phyloP scores from a whole-genome alignment of 23 red algal species.

The Porphyridium purpureum region DNA sequence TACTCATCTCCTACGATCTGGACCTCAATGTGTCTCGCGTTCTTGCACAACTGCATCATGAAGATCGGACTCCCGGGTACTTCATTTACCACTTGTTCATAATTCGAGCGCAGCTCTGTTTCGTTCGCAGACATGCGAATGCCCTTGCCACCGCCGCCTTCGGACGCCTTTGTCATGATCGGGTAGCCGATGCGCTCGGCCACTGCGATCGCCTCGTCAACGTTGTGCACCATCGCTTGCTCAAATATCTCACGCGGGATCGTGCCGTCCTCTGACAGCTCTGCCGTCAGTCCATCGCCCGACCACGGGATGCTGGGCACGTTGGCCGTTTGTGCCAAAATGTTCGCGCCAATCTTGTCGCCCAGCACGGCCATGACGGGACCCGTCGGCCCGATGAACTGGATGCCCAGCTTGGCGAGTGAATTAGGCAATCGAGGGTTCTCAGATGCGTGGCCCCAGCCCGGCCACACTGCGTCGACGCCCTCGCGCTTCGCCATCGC shows the following conservation, averaged over 20 bases:
- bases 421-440: slow-evolving; percentile 66
- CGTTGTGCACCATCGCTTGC: background rate
- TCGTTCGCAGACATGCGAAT: slow-evolving; percentile 6
- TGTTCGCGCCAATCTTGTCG: too few relatives aligned
- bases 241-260: too few relatives aligned
- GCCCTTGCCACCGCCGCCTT: slow-evolving; percentile 18
- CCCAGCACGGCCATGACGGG: slow-evolving; percentile 63
- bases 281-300: slow-evolving; percentile 25
- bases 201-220: background rate
- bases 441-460: slow-evolving; percentile 95
- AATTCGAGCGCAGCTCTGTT: slow-evolving; percentile 5
- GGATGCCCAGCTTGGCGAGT: slow-evolving; percentile 34
- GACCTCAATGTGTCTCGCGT: slow-evolving; percentile 16
- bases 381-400: slow-evolving; percentile 67
- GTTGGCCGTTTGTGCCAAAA: slow-evolving; percentile 64
- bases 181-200: slow-evolving; percentile 13
- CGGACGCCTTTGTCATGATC: slow-evolving; percentile 22
- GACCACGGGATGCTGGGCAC: slow-evolving; percentile 77
- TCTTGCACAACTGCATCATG: slow-evolving; percentile 13
- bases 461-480: too few relatives aligned
- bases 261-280: too few relatives aligned
- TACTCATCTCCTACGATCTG: slow-evolving; percentile 17
- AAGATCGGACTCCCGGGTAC: too few relatives aligned
- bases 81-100: too few relatives aligned
- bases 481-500: slow-evolving; percentile 73